Evolutionary conservation across 2,329 filamentous ascomycete genomes (phyloP).

Genomic region (Aspergillus sergii): DNA sequence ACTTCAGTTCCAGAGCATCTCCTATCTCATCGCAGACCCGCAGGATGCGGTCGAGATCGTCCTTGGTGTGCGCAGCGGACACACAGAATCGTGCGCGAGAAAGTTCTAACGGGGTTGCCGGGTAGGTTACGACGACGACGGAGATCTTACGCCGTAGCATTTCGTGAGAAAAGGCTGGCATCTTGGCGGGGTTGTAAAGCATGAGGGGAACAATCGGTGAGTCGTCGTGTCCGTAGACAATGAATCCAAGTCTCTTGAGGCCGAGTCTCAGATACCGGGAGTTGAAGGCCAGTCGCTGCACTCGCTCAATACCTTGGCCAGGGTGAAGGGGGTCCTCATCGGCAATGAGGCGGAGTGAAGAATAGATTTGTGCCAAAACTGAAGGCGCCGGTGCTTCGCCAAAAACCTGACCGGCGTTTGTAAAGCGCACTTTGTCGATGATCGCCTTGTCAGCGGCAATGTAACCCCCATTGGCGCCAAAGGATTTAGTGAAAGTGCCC

Average conservation of each 20-base stretch:
- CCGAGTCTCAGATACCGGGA: slow-evolving; percentile 91
- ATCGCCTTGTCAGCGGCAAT: slow-evolving; percentile 84
- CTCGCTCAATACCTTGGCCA: slow-evolving; percentile 86
- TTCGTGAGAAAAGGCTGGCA: slow-evolving; percentile 93
- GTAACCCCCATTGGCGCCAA: slow-evolving; percentile 94
- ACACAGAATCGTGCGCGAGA: slow-evolving; percentile 92
- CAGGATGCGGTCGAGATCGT: slow-evolving; percentile 85
- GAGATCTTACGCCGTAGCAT: slow-evolving; percentile 97
- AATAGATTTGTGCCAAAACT: slow-evolving; percentile 85
- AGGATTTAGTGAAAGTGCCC: slow-evolving; percentile 96
- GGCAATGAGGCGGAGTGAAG: slow-evolving; percentile 79
- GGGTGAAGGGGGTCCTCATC: slow-evolving; percentile 71
- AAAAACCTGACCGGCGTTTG: slow-evolving; percentile 79
- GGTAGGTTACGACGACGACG: slow-evolving; percentile 92
- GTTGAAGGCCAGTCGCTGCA: slow-evolving; percentile 94
- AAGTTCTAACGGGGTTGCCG: slow-evolving; percentile 87
- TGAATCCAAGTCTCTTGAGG: slow-evolving; percentile 89
- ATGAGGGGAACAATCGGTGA: slow-evolving; percentile 91
- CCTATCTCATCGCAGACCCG: slow-evolving; percentile 90
- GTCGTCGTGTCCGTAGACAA: slow-evolving; percentile 93
- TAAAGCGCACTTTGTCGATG: slow-evolving; percentile 81
- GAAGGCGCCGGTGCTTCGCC: slow-evolving; percentile 84
- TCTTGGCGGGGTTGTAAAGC: slow-evolving; percentile 94
- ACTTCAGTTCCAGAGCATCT: slow-evolving; percentile 86
- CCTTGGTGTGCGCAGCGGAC: slow-evolving; percentile 92